Base-by-base conservation (phyloP, 345 rosid genomes). In the Firmiana major region DNA sequence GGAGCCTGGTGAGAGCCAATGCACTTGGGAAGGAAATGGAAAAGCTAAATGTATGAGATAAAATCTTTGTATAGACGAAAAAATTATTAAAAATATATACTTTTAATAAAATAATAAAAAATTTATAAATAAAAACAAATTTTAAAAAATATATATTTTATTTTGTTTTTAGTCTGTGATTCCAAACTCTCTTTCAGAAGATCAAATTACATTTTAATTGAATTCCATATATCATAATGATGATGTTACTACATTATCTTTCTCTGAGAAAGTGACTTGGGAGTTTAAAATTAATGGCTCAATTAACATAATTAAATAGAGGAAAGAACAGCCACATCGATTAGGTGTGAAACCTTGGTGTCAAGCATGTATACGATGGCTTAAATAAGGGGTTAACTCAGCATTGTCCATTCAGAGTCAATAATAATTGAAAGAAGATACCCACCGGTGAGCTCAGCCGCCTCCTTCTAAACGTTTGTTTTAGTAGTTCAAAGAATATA, bases 1-100 rank as follows among this genome's bases (percentile, higher is more conserved):
- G 98, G 75, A 94, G 97, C 87, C 84, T 94, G 93, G 96, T 94
- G 74, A 87, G 94, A 73, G 98, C 97, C 62, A 92, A 89, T 89
- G 98, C 98, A 34, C 89, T 94, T 53, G 86, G 83, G 65, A 94
- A 81, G 82, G 98, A 94, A 85, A 94, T 94, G 94, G 91, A 94
- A 69, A 92, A 92, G 85, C 83, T 91, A 1, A 92, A 74, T 75
- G 86, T 83, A 81, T 90, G 83, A 92, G 63, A 71, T 36, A 19
- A 19, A 0, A 43, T 42, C 3, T 2, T 10, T n/a, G n/a, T n/a
- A n/a, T n/a, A n/a, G n/a, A n/a, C n/a, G n/a, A n/a, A n/a, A n/a
- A n/a, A n/a, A n/a, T n/a, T n/a, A n/a, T n/a, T n/a, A n/a, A n/a
- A n/a, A n/a, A n/a, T n/a, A n/a, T n/a, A n/a, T n/a, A n/a, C n/a